Evolutionary conservation across 2,329 filamentous ascomycete species (phyloP).

Genomic region (Endothia cerciana): DNA sequence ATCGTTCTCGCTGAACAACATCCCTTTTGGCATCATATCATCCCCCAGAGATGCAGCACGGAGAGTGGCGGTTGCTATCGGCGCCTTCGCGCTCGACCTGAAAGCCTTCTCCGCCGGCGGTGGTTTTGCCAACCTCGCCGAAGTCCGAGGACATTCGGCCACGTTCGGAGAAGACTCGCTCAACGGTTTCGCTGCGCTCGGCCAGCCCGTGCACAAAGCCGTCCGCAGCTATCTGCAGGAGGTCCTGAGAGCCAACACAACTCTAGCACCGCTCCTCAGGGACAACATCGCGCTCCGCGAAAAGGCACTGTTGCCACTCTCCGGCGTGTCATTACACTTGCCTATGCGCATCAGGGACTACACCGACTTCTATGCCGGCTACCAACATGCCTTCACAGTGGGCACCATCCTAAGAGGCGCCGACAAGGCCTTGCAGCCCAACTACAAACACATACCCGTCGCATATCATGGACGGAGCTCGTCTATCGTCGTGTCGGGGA

Average conservation of each 20-base stretch:
- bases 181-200: constrained; percentile 73
- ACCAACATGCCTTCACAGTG: constrained; percentile 74
- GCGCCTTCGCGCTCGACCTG: constrained; percentile 72
- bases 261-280: constrained; percentile 39
- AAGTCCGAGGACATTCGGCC: constrained; percentile 27
- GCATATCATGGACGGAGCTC: constrained; percentile 81
- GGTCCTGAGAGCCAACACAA: constrained; percentile 59
- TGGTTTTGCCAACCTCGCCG: constrained; percentile 42
- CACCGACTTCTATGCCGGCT: constrained; percentile 82
- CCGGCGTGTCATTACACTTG: constrained; percentile 67
- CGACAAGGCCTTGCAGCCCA: constrained; percentile 77
- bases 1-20: constrained; percentile 75
- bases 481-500: constrained; percentile 75
- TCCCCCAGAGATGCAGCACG: constrained; percentile 59
- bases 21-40: constrained; percentile 82
- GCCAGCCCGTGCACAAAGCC: constrained; percentile 69
- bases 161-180: constrained; percentile 55
- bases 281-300: constrained; percentile 42
- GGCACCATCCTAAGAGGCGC: constrained; percentile 75
- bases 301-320: constrained; percentile 36
- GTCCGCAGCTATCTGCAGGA: constrained; percentile 71
- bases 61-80: constrained; percentile 73
- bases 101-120: constrained; percentile 56
- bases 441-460: constrained; percentile 80
- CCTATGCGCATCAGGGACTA: constrained; percentile 82